Evolutionary conservation across 805 yeast species (phyloP).

Genomic region (Suhomyces prunicola): DNA sequence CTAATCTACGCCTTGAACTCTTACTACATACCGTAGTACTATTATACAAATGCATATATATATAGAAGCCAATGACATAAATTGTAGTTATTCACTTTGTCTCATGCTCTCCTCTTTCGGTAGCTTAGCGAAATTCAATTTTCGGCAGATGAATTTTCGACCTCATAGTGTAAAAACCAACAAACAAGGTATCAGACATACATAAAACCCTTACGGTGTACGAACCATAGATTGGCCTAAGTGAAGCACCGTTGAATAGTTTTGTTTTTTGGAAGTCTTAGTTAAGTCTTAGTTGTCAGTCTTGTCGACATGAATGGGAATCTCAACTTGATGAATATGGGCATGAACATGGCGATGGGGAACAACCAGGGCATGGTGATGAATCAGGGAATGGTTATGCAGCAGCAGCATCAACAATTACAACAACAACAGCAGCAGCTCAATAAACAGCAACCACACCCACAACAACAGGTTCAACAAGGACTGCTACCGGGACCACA

Average conservation of each 20-base stretch:
- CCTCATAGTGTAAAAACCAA: background rate
- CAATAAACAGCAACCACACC: constrained; percentile 1
- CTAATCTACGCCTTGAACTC: too few relatives aligned
- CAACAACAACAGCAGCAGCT: constrained; percentile 2
- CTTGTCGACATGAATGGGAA: constrained; percentile 8
- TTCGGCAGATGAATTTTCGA: background rate
- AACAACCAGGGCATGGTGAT: constrained; percentile 6
- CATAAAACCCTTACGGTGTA: background rate
- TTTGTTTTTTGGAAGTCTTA: background rate
- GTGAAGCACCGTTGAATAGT: background rate
- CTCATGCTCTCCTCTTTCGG: background rate
- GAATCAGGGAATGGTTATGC: constrained; percentile 6
- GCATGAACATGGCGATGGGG: constrained; percentile 6
- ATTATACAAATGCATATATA: too few relatives aligned
- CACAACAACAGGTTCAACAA: background rate
- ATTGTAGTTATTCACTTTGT: background rate
- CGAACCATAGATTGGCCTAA: background rate
- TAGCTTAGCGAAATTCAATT: background rate
- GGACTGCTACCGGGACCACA: background rate
- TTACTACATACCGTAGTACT: too few relatives aligned
- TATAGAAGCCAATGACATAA: too few relatives aligned
- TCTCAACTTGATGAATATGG: constrained; percentile 11
- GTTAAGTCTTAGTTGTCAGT: too few relatives aligned
- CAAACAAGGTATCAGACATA: background rate
- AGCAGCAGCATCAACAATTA: constrained; percentile 11